Percentiles rank a stretch among this genome's conserved stretches.
phyloP scores from a whole-genome alignment of 2,329 filamentous ascomycete genomes.

The Acrocalymma vagum region DNA sequence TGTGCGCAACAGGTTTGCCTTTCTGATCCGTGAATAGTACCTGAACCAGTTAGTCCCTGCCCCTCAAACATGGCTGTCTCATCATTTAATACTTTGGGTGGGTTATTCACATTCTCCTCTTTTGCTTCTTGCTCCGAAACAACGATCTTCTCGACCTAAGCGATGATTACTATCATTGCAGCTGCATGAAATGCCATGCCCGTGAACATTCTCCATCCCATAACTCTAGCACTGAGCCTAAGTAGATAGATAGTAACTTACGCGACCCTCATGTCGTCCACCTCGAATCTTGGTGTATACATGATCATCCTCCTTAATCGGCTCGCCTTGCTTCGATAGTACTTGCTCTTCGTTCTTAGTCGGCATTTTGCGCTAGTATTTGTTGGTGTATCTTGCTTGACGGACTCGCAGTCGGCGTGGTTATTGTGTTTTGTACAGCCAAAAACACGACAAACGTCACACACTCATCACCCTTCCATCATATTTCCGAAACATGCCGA shows the following conservation, averaged over 20 bases:
- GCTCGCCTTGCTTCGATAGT: conserved; percentile 48
- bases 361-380: no score
- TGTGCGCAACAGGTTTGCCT: conserved; percentile 50
- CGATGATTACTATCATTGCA: neutral
- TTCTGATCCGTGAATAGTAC: conserved; percentile 52
- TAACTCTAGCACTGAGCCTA: neutral
- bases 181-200: neutral
- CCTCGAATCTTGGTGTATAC: conserved; percentile 53
- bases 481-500: no score
- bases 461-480: no score
- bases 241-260: conserved; percentile 11
- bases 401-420: no score
- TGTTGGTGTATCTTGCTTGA: no score
- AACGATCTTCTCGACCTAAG: conserved; percentile 50
- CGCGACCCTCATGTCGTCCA: conserved; percentile 50
- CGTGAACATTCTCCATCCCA: neutral
- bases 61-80: conserved; percentile 2
- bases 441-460: no score
- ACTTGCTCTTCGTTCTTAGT: conserved; percentile 14
- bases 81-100: conserved; percentile 47
- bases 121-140: conserved; percentile 45
- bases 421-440: no score
- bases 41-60: conserved; percentile 19
- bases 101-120: conserved; percentile 49
- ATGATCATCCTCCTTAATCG: conserved; percentile 50